phyloP scores from a whole-genome alignment of 2,329 filamentous ascomycete species.

The Fusarium tupiense region DNA sequence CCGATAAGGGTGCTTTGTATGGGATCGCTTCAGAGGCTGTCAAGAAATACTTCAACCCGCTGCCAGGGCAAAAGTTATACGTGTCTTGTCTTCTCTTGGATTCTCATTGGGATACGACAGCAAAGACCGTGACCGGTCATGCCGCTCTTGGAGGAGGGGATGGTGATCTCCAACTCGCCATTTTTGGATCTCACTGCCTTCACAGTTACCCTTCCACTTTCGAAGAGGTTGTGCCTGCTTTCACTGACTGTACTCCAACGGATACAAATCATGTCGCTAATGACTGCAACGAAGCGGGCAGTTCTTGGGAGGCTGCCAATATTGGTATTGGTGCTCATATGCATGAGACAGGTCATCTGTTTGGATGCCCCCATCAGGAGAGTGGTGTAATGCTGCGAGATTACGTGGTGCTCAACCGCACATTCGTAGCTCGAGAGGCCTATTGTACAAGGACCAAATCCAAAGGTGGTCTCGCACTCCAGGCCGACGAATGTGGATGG shows the following conservation, averaged over 20 bases:
- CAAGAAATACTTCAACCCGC: slow-evolving; percentile 77
- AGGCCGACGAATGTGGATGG: slow-evolving; percentile 88
- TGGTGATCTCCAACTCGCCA: slow-evolving; percentile 81
- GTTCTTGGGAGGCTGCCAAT: slow-evolving; percentile 94
- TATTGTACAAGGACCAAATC: slow-evolving; percentile 89
- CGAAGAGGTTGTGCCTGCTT: slow-evolving; percentile 89
- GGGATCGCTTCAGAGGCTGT: slow-evolving; percentile 81
- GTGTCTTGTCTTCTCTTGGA: slow-evolving; percentile 90
- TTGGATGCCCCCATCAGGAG: slow-evolving; percentile 91
- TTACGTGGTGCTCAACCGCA: slow-evolving; percentile 84
- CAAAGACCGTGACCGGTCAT: slow-evolving; percentile 79
- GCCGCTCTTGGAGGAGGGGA: slow-evolving; percentile 81
- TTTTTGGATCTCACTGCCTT: slow-evolving; percentile 92
- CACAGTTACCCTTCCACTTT: slow-evolving; percentile 91
- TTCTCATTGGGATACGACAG: slow-evolving; percentile 81
- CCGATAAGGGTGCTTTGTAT: slow-evolving; percentile 78
- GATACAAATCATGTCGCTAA: slow-evolving; percentile 84
- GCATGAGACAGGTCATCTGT: slow-evolving; percentile 88
- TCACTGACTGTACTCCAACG: slow-evolving; percentile 89
- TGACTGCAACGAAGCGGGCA: slow-evolving; percentile 86
- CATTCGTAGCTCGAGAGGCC: slow-evolving; percentile 82
- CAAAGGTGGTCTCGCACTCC: slow-evolving; percentile 78
- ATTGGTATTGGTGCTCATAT: slow-evolving; percentile 93
- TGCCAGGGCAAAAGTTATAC: slow-evolving; percentile 83
- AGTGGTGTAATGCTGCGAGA: slow-evolving; percentile 92